Conservation (phyloP, 345 rosid genomes). For the Pistacia atlantica region DNA sequence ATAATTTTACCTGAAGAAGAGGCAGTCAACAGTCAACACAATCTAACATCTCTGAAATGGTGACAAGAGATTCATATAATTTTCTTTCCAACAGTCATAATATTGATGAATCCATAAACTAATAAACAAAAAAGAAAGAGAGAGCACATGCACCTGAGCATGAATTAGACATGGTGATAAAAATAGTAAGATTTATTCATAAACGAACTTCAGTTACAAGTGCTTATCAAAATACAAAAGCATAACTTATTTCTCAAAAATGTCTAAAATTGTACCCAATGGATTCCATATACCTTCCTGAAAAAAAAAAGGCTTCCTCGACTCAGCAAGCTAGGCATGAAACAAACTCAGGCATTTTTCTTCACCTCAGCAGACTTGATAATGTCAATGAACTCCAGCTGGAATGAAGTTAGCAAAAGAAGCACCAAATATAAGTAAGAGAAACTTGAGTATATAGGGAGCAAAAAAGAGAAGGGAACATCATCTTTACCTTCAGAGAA, state of each 20-base stretch:
- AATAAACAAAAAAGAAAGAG: not conserved
- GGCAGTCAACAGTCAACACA: no score
- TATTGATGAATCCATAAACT: not conserved
- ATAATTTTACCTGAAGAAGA: no score
- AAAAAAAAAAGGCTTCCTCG: not conserved
- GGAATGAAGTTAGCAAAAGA: not conserved
- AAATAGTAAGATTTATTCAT: constrained; percentile 13
- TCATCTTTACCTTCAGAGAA: constrained; percentile 60
- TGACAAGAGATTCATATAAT: no score
- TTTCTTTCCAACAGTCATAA: no score
- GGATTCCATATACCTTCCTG: constrained; percentile 7
- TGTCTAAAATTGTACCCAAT: constrained; percentile 5
- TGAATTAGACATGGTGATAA: not conserved
- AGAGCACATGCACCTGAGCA: not conserved
- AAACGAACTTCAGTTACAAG: not conserved
- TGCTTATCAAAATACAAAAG: constrained; percentile 5
- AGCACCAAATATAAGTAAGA: not conserved
- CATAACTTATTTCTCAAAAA: constrained; percentile 29
- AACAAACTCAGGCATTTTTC: constrained; percentile 29
- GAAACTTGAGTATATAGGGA: not conserved
- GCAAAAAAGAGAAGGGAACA: not conserved
- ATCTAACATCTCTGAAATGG: no score
- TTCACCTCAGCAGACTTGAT: constrained; percentile 58
- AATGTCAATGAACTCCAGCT: constrained; percentile 66
- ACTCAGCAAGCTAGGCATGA: not conserved